phyloP scores from a whole-genome alignment of 305 asterid genomes.

The Fraxinus xanthoxyloides region DNA sequence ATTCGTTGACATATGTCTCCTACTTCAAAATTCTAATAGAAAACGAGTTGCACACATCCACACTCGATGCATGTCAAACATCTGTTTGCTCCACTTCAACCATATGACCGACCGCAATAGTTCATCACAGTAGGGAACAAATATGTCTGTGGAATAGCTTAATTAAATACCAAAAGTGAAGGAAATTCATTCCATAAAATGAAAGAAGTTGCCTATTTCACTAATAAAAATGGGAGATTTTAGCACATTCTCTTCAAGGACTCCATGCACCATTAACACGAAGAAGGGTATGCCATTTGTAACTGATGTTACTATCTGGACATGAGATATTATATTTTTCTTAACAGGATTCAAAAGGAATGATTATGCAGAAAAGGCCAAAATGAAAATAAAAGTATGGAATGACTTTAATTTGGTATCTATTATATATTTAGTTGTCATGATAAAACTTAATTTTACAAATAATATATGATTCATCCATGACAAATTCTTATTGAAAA shows the following conservation, averaged over 20 bases:
- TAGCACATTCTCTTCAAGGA: background rate
- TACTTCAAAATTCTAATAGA: background rate
- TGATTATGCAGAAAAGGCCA: background rate
- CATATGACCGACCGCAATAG: background rate
- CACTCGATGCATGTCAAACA: background rate
- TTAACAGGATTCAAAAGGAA: background rate
- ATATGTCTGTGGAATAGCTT: background rate
- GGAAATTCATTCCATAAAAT: background rate
- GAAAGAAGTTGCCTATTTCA: background rate
- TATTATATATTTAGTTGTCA: background rate
- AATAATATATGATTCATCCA: background rate
- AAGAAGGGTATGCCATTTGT: background rate
- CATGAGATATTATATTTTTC: background rate
- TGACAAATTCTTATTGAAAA: background rate
- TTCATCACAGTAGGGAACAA: background rate
- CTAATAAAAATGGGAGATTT: background rate
- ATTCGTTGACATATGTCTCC: background rate
- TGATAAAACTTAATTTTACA: background rate
- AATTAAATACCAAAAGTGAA: background rate
- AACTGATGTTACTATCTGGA: background rate
- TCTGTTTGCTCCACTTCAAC: background rate
- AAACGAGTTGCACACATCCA: background rate
- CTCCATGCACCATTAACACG: background rate
- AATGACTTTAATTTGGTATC: background rate
- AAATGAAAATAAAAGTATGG: background rate